Evolutionary conservation across 768 basidiomycete genomes (phyloP).

Genomic region (Phaffia australis): DNA sequence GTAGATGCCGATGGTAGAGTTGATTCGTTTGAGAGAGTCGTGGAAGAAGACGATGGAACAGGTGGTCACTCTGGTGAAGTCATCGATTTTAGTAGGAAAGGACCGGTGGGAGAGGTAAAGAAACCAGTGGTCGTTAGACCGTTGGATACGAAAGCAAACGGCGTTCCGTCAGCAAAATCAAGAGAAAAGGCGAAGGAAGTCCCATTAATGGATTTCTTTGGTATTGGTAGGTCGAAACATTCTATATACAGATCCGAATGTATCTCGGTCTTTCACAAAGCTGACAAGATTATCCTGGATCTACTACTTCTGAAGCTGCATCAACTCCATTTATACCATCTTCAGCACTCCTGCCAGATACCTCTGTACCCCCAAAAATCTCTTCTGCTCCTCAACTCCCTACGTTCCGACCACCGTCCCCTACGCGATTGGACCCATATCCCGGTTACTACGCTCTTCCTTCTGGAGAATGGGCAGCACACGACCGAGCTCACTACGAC

Average conservation of each 20-base stretch:
- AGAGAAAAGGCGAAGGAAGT: constrained; percentile 2
- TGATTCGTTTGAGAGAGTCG: constrained; percentile 13
- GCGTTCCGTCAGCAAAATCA: not conserved
- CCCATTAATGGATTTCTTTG: constrained; percentile 25
- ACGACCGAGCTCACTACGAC: constrained; percentile 23
- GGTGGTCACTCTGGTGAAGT: constrained; percentile 12
- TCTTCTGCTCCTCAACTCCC: constrained; percentile 20
- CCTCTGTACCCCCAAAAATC: constrained; percentile 8
- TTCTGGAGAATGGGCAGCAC: constrained; percentile 20
- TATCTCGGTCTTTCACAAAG: not conserved
- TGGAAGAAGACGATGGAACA: constrained; percentile 1
- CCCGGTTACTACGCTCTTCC: constrained; percentile 24
- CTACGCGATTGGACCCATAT: constrained; percentile 19
- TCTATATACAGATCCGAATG: not conserved
- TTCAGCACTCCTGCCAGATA: not conserved
- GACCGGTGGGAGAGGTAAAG: not conserved
- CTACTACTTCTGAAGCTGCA: not conserved
- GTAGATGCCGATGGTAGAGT: constrained; percentile 21
- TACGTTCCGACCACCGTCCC: constrained; percentile 16
- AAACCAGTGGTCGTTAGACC: constrained; percentile 15
- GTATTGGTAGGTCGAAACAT: constrained; percentile 12
- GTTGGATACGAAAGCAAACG: constrained; percentile 15
- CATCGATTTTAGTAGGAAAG: constrained; percentile 20
- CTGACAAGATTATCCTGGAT: not conserved
- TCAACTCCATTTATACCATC: not conserved